A percentile compares a stretch with the other conserved stretches of the same genome.
Conservation (phyloP, 441 rosid genomes). For the Isatis lusitanica region DNA sequence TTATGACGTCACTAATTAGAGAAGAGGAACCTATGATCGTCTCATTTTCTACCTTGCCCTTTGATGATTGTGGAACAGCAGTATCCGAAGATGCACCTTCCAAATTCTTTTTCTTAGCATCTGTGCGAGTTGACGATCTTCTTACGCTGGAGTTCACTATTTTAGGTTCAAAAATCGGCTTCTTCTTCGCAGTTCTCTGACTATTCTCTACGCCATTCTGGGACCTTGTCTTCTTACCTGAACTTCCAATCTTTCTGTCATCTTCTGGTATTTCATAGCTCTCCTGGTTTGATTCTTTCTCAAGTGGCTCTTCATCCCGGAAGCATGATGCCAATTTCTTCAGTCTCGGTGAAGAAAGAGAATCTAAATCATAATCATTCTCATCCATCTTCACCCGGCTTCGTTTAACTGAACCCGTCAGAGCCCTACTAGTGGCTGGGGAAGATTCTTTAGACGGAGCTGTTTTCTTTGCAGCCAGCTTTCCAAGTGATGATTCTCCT, state of each 20-base stretch:
- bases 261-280: constrained; percentile 29
- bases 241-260: constrained; percentile 31
- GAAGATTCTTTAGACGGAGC: constrained; percentile 33
- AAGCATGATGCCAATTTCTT: constrained; percentile 36
- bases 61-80: constrained; percentile 34
- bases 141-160: constrained; percentile 24
- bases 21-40: constrained; percentile 19
- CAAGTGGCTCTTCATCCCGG: constrained; percentile 37
- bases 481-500: constrained; percentile 37
- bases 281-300: constrained; percentile 38
- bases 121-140: constrained; percentile 24
- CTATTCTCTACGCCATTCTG: constrained; percentile 34
- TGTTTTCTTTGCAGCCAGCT: constrained; percentile 36
- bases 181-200: constrained; percentile 16
- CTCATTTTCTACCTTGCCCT: constrained; percentile 43
- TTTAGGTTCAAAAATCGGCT: constrained; percentile 27
- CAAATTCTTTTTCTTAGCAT: constrained; percentile 26
- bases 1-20: neutral
- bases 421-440: constrained; percentile 37
- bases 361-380: constrained; percentile 30
- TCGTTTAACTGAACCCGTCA: constrained; percentile 37
- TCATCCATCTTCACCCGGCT: constrained; percentile 39
- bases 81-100: constrained; percentile 29
- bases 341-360: constrained; percentile 26
- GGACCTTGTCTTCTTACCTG: constrained; percentile 30